Evolutionary conservation across 768 basidiomycete species (phyloP), one percentile per base, ranked within the genome.

Genomic region (Tephrocybe rancida): DNA sequence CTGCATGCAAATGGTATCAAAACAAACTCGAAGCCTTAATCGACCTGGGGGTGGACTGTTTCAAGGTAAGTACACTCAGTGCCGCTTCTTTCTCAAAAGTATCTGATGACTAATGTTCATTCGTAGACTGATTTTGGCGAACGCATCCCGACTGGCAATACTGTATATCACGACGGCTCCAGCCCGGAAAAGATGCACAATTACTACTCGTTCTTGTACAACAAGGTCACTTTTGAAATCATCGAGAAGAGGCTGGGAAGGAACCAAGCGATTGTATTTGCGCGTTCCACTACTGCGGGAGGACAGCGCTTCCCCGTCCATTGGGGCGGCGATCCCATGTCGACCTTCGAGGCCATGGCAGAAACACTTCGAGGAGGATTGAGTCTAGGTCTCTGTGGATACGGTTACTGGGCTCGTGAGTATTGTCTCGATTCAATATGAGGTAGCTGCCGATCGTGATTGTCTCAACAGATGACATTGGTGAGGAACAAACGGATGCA

Each of bases 291-390:
- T 0, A 75, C 77, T 21, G 74, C 75, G 1, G 79, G 78, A 19
- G 74, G 78, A 4, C 78, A 79, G 62, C 60, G 72, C 18, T 72
- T 70, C 58, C 71, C 70, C 24, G 67, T 73, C 2, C 73, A 74
- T 55, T 74, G 73, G 73, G 73, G 73, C 19, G 78, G 78, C 5
- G 78, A 80, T 54, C 76, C 76, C 45, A 75, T 77, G 66, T 70
- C 70, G 11, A 75, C 75, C 1, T 79, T 70, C 54, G 75, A 76
- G 50, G 79, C 76, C 7, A 80, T 80, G 79, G 75, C 74, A 0
- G 79, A 80, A 64, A 73, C 74, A 10, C 60, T 79, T 34, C 66
- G 77, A n/a, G 78, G 79, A 24, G 68, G 70, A 6, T 55, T 80
- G 35, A 72, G 71, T 44, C 62, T 80, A 42, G 72, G 73, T 1